A percentile compares a stretch with the other conserved stretches of the same genome.
phyloP scores from a whole-genome alignment of 2,329 filamentous ascomycete genomes.

The Dactylellina leptospora region DNA sequence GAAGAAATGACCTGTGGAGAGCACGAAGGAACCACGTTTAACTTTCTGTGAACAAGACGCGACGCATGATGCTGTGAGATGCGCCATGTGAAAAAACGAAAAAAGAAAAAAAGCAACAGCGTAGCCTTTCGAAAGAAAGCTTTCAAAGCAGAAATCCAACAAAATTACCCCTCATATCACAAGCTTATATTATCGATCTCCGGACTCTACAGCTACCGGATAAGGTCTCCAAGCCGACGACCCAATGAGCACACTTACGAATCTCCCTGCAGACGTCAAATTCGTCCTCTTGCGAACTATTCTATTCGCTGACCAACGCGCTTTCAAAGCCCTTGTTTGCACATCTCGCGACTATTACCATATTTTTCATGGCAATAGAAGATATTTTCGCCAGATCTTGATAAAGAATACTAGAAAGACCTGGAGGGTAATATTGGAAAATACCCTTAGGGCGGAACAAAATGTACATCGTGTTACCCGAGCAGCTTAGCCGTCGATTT shows the following conservation, averaged over 20 bases:
- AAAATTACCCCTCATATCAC: neutral
- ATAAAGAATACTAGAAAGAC: slow-evolving; percentile 17
- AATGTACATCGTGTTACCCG: no score
- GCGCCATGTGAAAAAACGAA: no score
- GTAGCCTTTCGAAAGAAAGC: no score
- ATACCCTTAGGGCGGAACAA: no score
- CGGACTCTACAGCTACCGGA: no score
- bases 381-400: slow-evolving; percentile 32
- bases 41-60: no score
- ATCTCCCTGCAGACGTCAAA: slow-evolving; percentile 27
- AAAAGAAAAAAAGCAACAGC: no score
- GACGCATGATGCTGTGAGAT: no score
- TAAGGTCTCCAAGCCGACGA: neutral
- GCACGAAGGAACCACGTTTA: no score
- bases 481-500: no score
- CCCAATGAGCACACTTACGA: slow-evolving; percentile 22
- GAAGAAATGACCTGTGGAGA: no score
- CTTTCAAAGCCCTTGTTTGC: slow-evolving; percentile 9
- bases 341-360: slow-evolving; percentile 28
- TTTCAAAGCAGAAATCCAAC: neutral
- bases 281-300: slow-evolving; percentile 21
- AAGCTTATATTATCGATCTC: no score
- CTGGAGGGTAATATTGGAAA: neutral
- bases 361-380: slow-evolving; percentile 20
- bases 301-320: slow-evolving; percentile 1